Evolutionary conservation across 83 land plant species (phyloP).

Genomic region (Larix sibirica): DNA sequence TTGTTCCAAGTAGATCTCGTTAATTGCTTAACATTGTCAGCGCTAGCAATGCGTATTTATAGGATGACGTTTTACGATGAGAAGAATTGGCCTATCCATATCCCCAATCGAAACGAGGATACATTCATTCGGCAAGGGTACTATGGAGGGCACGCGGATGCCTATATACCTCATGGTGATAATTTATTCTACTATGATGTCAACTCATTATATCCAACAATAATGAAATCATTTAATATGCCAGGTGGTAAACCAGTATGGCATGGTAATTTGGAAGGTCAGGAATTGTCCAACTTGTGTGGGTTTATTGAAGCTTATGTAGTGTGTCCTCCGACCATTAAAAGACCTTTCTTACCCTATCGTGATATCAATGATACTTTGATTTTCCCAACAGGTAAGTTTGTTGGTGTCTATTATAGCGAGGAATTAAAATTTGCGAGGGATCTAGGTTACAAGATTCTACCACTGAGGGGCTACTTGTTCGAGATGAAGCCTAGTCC

Average conservation of each 20-base stretch:
- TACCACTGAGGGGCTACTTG: slow-evolving; percentile 8
- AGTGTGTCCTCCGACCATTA: not conserved
- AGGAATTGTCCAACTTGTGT: not conserved
- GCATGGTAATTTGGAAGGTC: slow-evolving; percentile 4
- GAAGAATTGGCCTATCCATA: slow-evolving; percentile 12
- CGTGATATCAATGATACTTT: not conserved
- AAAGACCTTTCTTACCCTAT: slow-evolving; percentile 7
- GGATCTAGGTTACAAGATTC: not conserved
- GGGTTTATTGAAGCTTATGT: slow-evolving; percentile 16
- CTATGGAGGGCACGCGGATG: slow-evolving; percentile 18
- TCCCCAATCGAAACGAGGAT: slow-evolving; percentile 14
- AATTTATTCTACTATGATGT: slow-evolving; percentile 18
- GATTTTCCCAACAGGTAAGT: slow-evolving; percentile 6
- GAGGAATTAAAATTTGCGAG: slow-evolving; percentile 13
- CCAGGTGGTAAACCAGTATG: not conserved
- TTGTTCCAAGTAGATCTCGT: not conserved
- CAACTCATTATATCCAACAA: slow-evolving; percentile 15
- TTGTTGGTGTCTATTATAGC: not conserved
- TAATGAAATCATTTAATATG: slow-evolving; percentile 14
- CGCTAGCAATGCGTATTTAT: slow-evolving; percentile 5
- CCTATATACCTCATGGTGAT: slow-evolving; percentile 15
- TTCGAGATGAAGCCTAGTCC: slow-evolving; percentile 13
- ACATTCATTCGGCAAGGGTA: slow-evolving; percentile 12
- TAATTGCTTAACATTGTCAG: not conserved
- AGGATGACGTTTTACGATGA: not conserved